Evolutionary conservation across 2,329 filamentous ascomycete species (phyloP).

Genomic region (Furcasterigmium sp.): DNA sequence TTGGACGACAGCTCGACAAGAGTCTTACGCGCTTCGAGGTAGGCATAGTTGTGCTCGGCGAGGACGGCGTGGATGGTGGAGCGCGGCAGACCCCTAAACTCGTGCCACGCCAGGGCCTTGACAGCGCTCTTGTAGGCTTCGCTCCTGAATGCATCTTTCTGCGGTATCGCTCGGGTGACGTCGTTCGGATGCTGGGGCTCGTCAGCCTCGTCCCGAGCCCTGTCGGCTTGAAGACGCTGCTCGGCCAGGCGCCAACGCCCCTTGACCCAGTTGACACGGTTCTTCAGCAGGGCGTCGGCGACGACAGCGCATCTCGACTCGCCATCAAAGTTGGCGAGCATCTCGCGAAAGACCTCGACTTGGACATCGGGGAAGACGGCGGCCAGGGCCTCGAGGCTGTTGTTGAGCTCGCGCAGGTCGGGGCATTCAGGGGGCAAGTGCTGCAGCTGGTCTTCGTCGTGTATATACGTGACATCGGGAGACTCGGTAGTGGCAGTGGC

Average conservation of each 20-base stretch:
- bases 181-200: background rate
- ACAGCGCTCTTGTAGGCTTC: constrained; percentile 64
- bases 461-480: constrained; percentile 40
- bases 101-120: constrained; percentile 61
- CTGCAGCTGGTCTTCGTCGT: constrained; percentile 49
- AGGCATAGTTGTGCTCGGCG: constrained; percentile 76
- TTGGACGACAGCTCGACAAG: constrained; percentile 64
- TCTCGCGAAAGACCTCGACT: constrained; percentile 76
- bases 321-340: constrained; percentile 68
- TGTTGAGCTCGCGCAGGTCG: constrained; percentile 66
- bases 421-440: constrained; percentile 45
- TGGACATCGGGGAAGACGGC: constrained; percentile 77
- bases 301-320: constrained; percentile 74
- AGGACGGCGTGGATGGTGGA: constrained; percentile 74
- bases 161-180: constrained; percentile 30
- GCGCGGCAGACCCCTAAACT: constrained; percentile 69
- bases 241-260: constrained; percentile 55
- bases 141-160: constrained; percentile 59
- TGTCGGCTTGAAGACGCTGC: constrained; percentile 23
- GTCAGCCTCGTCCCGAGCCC: constrained; percentile 20
- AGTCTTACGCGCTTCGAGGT: constrained; percentile 64
- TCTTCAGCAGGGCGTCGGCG: constrained; percentile 71
- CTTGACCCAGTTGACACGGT: constrained; percentile 63
- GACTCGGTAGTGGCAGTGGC: constrained; percentile 19
- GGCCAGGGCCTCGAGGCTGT: constrained; percentile 60